Base-by-base conservation (phyloP, 164 flowering plant genomes). In the Taxillus chinensis region DNA sequence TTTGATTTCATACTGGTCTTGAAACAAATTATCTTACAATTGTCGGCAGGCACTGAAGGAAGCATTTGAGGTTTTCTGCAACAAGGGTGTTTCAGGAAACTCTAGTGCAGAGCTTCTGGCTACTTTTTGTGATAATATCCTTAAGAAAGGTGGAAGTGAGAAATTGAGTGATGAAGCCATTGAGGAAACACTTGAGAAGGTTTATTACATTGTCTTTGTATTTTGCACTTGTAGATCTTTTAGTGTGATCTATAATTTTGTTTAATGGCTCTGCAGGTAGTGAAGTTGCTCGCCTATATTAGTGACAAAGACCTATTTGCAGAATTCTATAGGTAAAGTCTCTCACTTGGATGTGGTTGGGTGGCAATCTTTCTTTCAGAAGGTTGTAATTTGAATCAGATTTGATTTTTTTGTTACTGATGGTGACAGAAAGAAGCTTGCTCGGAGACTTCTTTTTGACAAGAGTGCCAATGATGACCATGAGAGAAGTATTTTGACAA, bases 391-490 rank as follows among this genome's bases (percentile, higher is more conserved):
- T 38, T 15, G 40, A 17, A 16, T 13, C 6, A 15, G 8, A 8
- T 57, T 37, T 50, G 17, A 41, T 55, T 48, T 10, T 17, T 38
- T 41, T 48, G 17, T 53, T 39, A n/a, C 55, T 27, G 5, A 11
- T 63, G 14, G 42, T 71, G 45, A 57, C 83, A 92, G 98, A 74
- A 92, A 89, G 77, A 89, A 92, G 76, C 92, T 89, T 65, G 90
- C 95, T 57, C 86, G 98, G 8, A 76, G 98, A 12, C 86, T 92
- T 66, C 80, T 92, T 52, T 87, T 89, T 79, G 96, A 87, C 67
- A 84, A 82, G 85, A 92, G 95, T 77, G 92, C 92, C 12, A 92
- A 86, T 75, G 96, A 89, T 74, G 98, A 89, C 59, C 98, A 89
- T 71, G 98, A 92, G 67, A 80, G 96, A 73, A 84, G 92, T 77